Evolutionary conservation across 2,329 filamentous ascomycete genomes (phyloP), one percentile per base, ranked within the genome.

Genomic region (Coniosporium tulheliwenetii): DNA sequence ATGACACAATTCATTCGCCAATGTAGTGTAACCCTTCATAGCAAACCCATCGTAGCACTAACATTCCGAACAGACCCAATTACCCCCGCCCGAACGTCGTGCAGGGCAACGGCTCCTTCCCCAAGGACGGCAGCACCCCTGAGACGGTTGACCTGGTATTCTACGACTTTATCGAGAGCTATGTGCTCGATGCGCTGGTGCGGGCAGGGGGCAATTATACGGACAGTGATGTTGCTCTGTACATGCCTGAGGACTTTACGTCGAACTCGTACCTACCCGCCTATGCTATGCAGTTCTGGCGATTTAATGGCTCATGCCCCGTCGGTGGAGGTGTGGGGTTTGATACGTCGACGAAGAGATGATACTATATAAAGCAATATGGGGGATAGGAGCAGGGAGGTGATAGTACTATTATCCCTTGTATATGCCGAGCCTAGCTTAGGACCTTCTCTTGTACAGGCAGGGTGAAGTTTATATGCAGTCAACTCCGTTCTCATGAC

Each of bases 131-230:
- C 1, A 58, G 48, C 3, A 40, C 54, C 13, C 64, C 69, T 0
- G 59, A 63, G 9, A 61, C 51, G 2, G 70, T 73, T 2, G 71
- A 75, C 45, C 50, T 75, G 0, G 57, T 75, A 16, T 74, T 74
- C 48, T 52, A 70, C 10, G 69, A 74, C 45, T 74, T 70, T 46
- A 59, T 64, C 13, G 53, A 54, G 10, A 48, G 46, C 9, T 54
- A 61, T 37, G 53, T 64, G 5, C 41, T 64, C 2, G 42, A 48
- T 37, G 61, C 57, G 10, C 41, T 65, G 32, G 57, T 56, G n/a
- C 48, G 51, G 32, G 47, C 59, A 8, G 60, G 62, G 1, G 56
- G 48, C 0, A 53, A 45, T 2, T 63, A 55, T 35, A 51, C 47
- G 1, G 33, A 48, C 5, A 45, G 32, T 0, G 52, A 62, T 19